Base-by-base conservation (phyloP, 495 filamentous ascomycete genomes). In the Talaromyces borbonicus region DNA sequence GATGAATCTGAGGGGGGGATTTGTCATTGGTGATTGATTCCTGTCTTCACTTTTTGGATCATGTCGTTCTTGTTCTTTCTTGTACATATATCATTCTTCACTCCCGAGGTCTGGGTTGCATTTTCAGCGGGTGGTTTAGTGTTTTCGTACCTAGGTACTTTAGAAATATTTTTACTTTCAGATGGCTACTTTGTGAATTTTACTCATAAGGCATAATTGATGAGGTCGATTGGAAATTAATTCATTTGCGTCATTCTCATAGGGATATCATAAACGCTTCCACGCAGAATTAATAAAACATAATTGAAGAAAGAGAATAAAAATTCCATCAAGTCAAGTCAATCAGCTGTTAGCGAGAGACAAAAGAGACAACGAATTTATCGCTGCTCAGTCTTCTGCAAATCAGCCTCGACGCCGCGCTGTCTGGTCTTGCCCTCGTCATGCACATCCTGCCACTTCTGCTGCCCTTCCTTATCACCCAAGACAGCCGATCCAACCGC, bases 371-470 rank as follows among this genome's bases (percentile, higher is more conserved):
- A 5, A 41, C 8, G 9, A 41, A 4, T 41, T 23, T 41, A 41
- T n/a, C 29, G 41, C n/a, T 44, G 41, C 41, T 44, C 60, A 67
- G 83, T 74, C 77, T 87, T 89, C 53, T 79, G 62, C 46, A 95
- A 77, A 59, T 95, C 90, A 19, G 68, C 64, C 77, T 95, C 90
- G 8, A 81, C 90, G 43, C 90, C 83, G 9, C 90, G 73, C 72
- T 94, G 83, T 57, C 75, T 69, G 19, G 84, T 88, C 78, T 95
- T 96, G 26, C 90, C 90, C 53, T 74, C 63, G 57, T 93, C 90
- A 54, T 94, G 90, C 59, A 82, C 70, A 36, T 75, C 56, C 61
- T 80, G 69, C 39, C 73, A 78, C 52, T 76, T 68, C 56, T 60
- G 48, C 69, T 93, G 71, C 33, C 74, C 74, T 24, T 66, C 66